phyloP scores from a whole-genome alignment of 306 rosid species.

The Castanea crenata region DNA sequence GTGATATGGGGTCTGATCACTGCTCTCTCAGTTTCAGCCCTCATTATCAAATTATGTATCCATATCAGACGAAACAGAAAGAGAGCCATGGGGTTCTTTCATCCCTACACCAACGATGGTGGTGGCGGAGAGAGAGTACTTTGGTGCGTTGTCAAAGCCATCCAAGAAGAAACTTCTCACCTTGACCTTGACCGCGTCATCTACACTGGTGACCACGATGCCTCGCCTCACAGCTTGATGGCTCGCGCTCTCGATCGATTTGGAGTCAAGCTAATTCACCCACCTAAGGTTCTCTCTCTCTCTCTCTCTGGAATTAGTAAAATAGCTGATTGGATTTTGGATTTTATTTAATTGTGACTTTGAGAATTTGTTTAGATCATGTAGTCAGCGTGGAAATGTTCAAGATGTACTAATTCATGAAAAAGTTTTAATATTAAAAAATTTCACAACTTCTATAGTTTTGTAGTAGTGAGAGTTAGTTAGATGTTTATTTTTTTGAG shows the following conservation, averaged over 20 bases:
- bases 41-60: slow-evolving; percentile 25
- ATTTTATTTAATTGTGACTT: background rate
- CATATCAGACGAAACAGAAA: slow-evolving; percentile 41
- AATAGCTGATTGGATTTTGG: background rate
- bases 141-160: slow-evolving; percentile 88
- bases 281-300: slow-evolving; percentile 47
- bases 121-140: slow-evolving; percentile 93
- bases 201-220: slow-evolving; percentile 90
- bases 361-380: no score
- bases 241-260: slow-evolving; percentile 74
- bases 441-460: no score
- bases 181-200: slow-evolving; percentile 59
- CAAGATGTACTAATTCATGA: no score
- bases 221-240: slow-evolving; percentile 62
- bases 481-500: no score
- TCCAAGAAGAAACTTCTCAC: slow-evolving; percentile 51
- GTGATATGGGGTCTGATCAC: slow-evolving; percentile 37
- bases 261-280: slow-evolving; percentile 60
- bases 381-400: no score
- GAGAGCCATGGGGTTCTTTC: slow-evolving; percentile 82
- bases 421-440: no score
- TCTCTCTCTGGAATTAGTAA: background rate
- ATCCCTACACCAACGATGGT: slow-evolving; percentile 90
- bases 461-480: no score
- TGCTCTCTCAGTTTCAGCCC: slow-evolving; percentile 14